A percentile compares a stretch with the other conserved stretches of the same genome.
Conservation (phyloP, 345 rosid genomes). For the Corymbia maculata region DNA sequence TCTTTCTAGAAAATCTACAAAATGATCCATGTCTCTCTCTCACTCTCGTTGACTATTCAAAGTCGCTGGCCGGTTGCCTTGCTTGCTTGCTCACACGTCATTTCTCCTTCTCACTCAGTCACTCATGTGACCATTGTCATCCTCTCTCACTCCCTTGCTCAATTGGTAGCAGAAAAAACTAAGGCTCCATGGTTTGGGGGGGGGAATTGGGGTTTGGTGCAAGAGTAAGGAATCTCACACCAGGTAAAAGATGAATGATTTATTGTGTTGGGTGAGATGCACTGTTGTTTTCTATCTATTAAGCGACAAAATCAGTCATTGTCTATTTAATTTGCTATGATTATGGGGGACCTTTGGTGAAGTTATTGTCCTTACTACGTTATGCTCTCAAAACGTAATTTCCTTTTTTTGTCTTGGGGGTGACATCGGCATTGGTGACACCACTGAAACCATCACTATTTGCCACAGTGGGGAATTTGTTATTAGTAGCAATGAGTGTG, state of each 20-base stretch:
- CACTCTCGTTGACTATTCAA: neutral
- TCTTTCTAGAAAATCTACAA: neutral
- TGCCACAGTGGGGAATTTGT: neutral
- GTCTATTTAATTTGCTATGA: neutral
- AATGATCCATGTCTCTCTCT: neutral
- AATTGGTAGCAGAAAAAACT: neutral
- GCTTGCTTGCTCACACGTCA: neutral
- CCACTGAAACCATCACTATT: neutral
- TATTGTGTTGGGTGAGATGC: neutral
- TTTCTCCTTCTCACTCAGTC: neutral
- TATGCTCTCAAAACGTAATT: neutral
- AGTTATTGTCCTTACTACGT: rapidly evolving
- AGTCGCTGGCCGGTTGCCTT: neutral
- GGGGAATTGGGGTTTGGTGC: neutral
- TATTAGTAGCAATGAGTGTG: neutral
- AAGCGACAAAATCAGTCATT: neutral
- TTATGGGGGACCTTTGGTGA: neutral
- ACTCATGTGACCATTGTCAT: neutral
- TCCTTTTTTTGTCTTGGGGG: neutral
- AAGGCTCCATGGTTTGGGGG: neutral
- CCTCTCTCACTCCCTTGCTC: neutral
- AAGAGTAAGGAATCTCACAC: neutral
- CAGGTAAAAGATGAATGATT: neutral
- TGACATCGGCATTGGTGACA: neutral
- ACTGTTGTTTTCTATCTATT: neutral